Evolutionary conservation across 2,329 filamentous ascomycete genomes (phyloP).

Genomic region (Trichophyton equinum): DNA sequence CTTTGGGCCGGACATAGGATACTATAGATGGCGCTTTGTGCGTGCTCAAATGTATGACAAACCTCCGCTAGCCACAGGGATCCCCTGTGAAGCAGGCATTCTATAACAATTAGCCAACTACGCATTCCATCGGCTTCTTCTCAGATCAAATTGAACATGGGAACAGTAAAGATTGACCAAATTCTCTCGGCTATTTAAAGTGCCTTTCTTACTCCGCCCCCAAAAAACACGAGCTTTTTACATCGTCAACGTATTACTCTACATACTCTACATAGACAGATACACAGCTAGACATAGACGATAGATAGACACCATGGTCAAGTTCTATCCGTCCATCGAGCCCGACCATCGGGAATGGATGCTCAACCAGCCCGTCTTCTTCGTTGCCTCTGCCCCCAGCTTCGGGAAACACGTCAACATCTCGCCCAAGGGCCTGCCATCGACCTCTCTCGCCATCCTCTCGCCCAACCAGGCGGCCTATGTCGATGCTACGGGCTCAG

Average conservation of each 20-base stretch:
- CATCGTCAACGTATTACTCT: neutral
- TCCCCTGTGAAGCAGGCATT: neutral
- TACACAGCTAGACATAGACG: neutral
- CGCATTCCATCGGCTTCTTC: no score
- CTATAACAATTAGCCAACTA: no score
- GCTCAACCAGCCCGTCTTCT: slow-evolving; percentile 58
- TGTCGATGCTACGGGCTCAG: slow-evolving; percentile 61
- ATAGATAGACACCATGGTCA: slow-evolving; percentile 37
- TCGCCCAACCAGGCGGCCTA: slow-evolving; percentile 51
- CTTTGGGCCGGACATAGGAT: neutral
- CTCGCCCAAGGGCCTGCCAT: slow-evolving; percentile 59
- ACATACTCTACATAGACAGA: neutral
- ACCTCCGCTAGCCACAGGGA: neutral
- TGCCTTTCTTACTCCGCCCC: neutral
- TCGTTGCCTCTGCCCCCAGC: slow-evolving; percentile 58
- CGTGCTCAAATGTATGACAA: neutral
- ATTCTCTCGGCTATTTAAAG: neutral
- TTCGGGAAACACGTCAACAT: slow-evolving; percentile 60
- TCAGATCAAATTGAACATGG: no score
- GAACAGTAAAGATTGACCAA: neutral
- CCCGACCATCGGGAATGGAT: slow-evolving; percentile 51
- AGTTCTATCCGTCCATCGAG: slow-evolving; percentile 45
- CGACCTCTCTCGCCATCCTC: slow-evolving; percentile 50
- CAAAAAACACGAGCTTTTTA: neutral
- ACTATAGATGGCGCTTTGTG: neutral